Base-by-base conservation (phyloP, 192 early-diverging fungal genomes). In the Thamnidium elegans region DNA sequence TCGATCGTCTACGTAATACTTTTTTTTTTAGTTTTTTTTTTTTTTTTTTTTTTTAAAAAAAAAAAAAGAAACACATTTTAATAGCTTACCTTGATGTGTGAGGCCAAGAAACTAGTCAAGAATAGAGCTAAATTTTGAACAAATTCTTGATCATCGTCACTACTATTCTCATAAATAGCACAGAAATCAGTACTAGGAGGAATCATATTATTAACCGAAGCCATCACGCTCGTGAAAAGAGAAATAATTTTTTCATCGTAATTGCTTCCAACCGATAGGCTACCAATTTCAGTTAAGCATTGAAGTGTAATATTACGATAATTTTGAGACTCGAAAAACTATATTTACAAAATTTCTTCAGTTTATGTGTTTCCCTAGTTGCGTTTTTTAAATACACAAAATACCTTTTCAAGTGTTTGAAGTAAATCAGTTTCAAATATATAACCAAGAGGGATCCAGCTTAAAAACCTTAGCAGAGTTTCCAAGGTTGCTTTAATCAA, bases 391-490 rank as follows among this genome's bases (percentile, higher is more conserved):
- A n/a, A n/a, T n/a, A n/a, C n/a, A n/a, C n/a, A n/a, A 31, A 92
- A 90, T 72, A 92, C 83, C 13, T 79, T 87, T 63, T 87, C 85
- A 56, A 99, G 69, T 52, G 84, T 89, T 65, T 84, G 86, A 54
- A 98, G 94, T 34, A 99, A 69, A 68, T 89, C 85, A 21, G 90
- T 97, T 76, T 99, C 94, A 69, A 99, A 99, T 50, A 97, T 94
- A 71, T 95, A 99, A 26, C 96, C 97, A 32, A 97, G 84, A 19
- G 96, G 96, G 69, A 99, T 93, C 97, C 97, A 99, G 80, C 90
- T 95, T 60, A 99, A 80, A 79, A 97, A 99, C 56, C 93, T 86
- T 52, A 96, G 76, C 14, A 99, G 80, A 0, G 97, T 98, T 65
- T 96, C 88, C 42, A 99, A 71, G 2, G 97, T 99, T 8, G 94